These are phyloP conservation scores for Grosmannia clavigera DNA, from an alignment of 2,329 filamentous ascomycete species.

Conservation along the genomic window DNA sequence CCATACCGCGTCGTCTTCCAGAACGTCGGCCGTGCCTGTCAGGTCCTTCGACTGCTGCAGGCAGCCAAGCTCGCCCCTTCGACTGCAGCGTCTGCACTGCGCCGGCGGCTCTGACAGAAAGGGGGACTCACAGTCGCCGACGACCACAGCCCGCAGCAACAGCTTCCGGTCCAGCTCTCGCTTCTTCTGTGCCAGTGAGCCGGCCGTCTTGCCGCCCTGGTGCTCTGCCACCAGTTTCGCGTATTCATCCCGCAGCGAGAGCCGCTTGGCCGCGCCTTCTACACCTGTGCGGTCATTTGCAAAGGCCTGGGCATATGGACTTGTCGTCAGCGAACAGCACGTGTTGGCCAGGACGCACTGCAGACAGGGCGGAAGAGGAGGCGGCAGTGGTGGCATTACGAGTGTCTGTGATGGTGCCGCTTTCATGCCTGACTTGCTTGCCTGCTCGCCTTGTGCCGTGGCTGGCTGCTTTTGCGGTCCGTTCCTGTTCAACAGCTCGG, in stretches of 20 bases:
- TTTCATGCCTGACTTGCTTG: not conserved
- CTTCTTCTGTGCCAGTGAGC: not conserved
- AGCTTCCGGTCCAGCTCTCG: slow-evolving; percentile 7
- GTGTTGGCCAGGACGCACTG: slow-evolving; percentile 9
- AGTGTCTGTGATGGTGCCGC: not conserved
- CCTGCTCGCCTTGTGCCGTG: not conserved
- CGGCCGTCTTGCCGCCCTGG: not conserved
- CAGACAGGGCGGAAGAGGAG: slow-evolving; percentile 11
- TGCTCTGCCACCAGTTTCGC: not conserved
- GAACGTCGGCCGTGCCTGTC: not conserved
- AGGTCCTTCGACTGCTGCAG: slow-evolving; percentile 11
- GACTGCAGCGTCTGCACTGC: slow-evolving; percentile 7
- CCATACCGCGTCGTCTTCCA: not conserved
- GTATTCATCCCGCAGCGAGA: not conserved
- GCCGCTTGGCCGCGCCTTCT: no score
- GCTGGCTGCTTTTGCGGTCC: not conserved
- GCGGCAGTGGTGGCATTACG: slow-evolving; percentile 3
- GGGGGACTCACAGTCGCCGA: slow-evolving; percentile 4
- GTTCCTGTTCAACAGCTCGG: not conserved
- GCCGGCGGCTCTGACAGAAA: slow-evolving; percentile 5
- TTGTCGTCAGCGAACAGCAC: slow-evolving; percentile 11
- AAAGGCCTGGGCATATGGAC: slow-evolving; percentile 4
- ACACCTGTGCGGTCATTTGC: slow-evolving; percentile 4
- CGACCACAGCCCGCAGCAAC: slow-evolving; percentile 1
- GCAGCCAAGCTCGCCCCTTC: slow-evolving; percentile 6